phyloP scores from a whole-genome alignment of 2,329 filamentous ascomycete species.

The Purpureocillium takamizusanense region DNA sequence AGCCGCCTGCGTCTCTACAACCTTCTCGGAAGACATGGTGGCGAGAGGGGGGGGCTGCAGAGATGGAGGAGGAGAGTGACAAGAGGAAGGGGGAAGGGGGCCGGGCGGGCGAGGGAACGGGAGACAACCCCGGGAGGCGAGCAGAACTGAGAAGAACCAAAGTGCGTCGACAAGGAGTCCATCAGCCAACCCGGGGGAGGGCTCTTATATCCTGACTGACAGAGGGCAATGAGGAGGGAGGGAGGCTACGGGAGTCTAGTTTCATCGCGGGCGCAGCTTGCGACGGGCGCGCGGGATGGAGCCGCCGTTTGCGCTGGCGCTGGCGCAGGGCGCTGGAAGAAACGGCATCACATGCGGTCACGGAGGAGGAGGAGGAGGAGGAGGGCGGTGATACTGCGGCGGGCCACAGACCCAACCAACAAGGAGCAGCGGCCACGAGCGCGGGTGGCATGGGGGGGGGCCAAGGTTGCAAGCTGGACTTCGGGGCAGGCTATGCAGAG shows the following conservation, averaged over 20 bases:
- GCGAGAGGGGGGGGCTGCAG: too few relatives aligned
- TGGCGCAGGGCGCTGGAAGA: too few relatives aligned
- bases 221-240: too few relatives aligned
- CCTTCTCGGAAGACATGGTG: conserved; percentile 8
- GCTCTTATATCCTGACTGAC: neutral
- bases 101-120: neutral
- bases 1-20: conserved; percentile 4
- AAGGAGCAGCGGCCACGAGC: neutral
- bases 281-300: neutral
- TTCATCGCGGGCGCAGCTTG: neutral
- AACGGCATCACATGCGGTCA: neutral
- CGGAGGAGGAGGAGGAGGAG: too few relatives aligned
- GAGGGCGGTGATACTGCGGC: too few relatives aligned
- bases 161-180: neutral
- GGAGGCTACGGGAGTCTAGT: too few relatives aligned
- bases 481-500: neutral
- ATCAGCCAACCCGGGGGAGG: neutral
- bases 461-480: neutral
- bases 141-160: neutral
- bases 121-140: neutral
- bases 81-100: neutral
- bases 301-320: neutral
- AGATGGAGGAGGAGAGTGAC: neutral
- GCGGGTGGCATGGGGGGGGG: too few relatives aligned
- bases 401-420: neutral